A percentile compares a stretch with the other conserved stretches of the same genome.
Evolutionary conservation across 305 asterid genomes (phyloP).

Genomic region (Plantago rigida): DNA sequence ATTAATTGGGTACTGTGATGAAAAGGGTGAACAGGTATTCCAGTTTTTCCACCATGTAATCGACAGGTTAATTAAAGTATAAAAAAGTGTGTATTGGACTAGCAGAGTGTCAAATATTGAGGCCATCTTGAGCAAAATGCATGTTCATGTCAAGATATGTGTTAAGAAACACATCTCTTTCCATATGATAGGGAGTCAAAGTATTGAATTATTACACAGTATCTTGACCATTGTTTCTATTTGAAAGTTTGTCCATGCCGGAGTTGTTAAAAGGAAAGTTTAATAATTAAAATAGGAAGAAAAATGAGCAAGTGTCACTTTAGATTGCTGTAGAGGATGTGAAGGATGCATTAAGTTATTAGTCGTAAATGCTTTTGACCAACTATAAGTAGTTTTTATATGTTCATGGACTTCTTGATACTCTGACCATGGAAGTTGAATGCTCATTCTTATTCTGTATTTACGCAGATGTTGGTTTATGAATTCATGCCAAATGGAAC

Average conservation of each 20-base stretch:
- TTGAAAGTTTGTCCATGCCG: not conserved
- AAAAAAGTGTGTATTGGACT: not conserved
- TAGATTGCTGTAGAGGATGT: no score
- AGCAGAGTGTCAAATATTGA: not conserved
- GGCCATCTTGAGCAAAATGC: not conserved
- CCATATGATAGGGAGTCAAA: not conserved
- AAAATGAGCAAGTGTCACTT: no score
- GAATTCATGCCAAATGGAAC: constrained; percentile 88
- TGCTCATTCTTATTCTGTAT: constrained; percentile 25
- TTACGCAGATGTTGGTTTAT: constrained; percentile 82
- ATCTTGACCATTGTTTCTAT: not conserved
- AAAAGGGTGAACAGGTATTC: constrained; percentile 90
- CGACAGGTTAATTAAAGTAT: not conserved
- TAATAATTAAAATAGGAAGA: no score
- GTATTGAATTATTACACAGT: constrained; percentile 4
- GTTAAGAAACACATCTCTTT: no score
- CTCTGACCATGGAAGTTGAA: constrained; percentile 8
- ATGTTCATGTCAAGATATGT: not conserved
- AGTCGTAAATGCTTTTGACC: not conserved
- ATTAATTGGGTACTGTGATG: constrained; percentile 81
- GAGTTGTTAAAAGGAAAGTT: not conserved
- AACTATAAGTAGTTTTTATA: not conserved
- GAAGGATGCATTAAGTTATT: no score
- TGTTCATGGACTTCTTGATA: constrained; percentile 3
- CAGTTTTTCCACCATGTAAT: constrained; percentile 3